A percentile compares a stretch with the other conserved stretches of the same genome.
Evolutionary conservation across 495 filamentous ascomycete genomes (phyloP).

Genomic region (Aspergillus egyptiacus): DNA sequence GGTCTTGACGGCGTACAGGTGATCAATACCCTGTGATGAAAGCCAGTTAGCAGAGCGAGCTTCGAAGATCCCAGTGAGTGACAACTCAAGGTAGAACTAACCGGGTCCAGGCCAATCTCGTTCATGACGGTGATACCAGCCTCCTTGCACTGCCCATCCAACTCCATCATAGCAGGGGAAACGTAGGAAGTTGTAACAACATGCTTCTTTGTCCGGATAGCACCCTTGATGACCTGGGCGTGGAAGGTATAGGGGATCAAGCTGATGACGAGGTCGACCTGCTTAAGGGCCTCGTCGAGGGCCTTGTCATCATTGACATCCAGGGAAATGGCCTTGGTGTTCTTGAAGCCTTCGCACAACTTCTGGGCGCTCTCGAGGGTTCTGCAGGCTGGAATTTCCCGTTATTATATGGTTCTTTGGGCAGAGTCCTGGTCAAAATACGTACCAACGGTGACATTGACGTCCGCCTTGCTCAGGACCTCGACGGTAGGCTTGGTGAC

Average conservation of each 20-base stretch:
- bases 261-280: constrained; percentile 73
- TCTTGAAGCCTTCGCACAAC: constrained; percentile 64
- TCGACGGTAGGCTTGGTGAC: constrained; percentile 75
- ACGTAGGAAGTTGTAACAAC: constrained; percentile 97
- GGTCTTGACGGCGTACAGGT: constrained; percentile 83
- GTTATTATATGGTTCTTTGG: no score
- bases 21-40: constrained; percentile 52
- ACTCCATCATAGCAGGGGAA: constrained; percentile 84
- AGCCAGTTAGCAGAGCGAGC: not conserved
- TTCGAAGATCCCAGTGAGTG: not conserved
- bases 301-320: constrained; percentile 70
- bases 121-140: constrained; percentile 98
- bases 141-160: constrained; percentile 76
- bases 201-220: constrained; percentile 87
- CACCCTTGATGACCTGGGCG: constrained; percentile 84
- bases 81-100: constrained; percentile 4
- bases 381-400: constrained; percentile 67
- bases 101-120: constrained; percentile 77
- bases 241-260: constrained; percentile 95
- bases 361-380: constrained; percentile 71
- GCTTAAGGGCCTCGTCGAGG: constrained; percentile 69
- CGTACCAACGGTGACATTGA: constrained; percentile 80
- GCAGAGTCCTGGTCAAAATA: constrained; percentile 12
- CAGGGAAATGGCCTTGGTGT: constrained; percentile 68
- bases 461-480: constrained; percentile 64